These are phyloP conservation scores for Boletus tomentosulus DNA, from an alignment of 768 basidiomycete genomes.

Conservation along the genomic window DNA sequence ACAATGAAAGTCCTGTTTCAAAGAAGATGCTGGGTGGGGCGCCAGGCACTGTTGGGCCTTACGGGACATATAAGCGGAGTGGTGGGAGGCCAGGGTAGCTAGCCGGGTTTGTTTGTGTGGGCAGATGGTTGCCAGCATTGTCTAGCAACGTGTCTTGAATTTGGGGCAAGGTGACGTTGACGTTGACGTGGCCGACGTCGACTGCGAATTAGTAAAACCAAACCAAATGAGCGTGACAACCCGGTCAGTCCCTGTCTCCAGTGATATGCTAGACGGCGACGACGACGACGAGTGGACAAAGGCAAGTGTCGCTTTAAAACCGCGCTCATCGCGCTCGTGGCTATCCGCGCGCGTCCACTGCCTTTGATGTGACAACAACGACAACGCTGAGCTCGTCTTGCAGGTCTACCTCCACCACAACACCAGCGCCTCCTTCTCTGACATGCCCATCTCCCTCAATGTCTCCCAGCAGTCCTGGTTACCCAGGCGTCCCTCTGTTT, in stretches of 20 bases:
- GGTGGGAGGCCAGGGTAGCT: slow-evolving; percentile 14
- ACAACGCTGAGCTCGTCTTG: slow-evolving; percentile 5
- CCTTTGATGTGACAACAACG: slow-evolving; percentile 17
- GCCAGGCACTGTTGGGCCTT: slow-evolving; percentile 39
- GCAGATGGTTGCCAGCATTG: neutral
- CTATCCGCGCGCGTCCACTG: slow-evolving; percentile 10
- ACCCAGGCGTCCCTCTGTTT: slow-evolving; percentile 17
- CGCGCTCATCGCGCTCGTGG: neutral
- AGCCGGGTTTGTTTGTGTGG: neutral
- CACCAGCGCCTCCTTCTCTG: slow-evolving; percentile 1
- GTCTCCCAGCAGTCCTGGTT: slow-evolving; percentile 20
- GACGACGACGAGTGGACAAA: slow-evolving; percentile 22
- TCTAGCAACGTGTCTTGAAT: too few relatives aligned
- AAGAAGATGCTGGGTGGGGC: slow-evolving; percentile 32
- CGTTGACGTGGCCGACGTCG: slow-evolving; percentile 8
- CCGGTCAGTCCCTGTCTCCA: neutral
- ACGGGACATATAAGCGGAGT: slow-evolving; percentile 40
- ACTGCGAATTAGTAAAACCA: neutral
- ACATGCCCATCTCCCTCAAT: slow-evolving; percentile 15
- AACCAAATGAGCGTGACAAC: neutral
- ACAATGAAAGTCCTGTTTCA: slow-evolving; percentile 11
- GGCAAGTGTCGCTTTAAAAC: slow-evolving; percentile 11
- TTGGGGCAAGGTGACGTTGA: slow-evolving; percentile 2
- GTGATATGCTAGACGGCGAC: slow-evolving; percentile 1
- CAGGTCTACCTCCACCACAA: slow-evolving; percentile 13